A percentile compares a stretch with the other conserved stretches of the same genome.
phyloP scores from a whole-genome alignment of 2,329 filamentous ascomycete species.

The Zymoseptoria tritici region DNA sequence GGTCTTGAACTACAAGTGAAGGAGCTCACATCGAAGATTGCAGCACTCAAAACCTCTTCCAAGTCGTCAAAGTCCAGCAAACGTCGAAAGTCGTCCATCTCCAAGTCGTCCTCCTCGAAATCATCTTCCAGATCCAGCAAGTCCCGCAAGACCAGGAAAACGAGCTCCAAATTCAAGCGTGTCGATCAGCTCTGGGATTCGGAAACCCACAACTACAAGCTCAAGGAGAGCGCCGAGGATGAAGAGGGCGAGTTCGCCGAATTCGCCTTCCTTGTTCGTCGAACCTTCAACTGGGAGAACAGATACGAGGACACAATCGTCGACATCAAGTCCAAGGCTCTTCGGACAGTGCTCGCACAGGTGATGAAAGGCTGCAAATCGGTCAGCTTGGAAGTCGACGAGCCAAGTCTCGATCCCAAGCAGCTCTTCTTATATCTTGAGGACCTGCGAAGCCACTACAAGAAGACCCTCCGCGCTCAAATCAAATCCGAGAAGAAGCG shows the following conservation, averaged over 20 bases:
- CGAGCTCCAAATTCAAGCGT: constrained; percentile 58
- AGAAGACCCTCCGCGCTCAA: constrained; percentile 57
- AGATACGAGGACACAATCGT: constrained; percentile 68
- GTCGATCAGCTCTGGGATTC: constrained; percentile 56
- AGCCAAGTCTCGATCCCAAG: constrained; percentile 53
- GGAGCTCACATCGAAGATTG: constrained; percentile 15
- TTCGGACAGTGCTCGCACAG: constrained; percentile 63
- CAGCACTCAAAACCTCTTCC: constrained; percentile 12
- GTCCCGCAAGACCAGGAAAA: constrained; percentile 11
- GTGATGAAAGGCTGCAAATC: constrained; percentile 72
- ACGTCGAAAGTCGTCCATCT: constrained; percentile 16
- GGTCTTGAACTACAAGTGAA: constrained; percentile 14
- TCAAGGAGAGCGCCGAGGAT: constrained; percentile 59
- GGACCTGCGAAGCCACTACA: constrained; percentile 56
- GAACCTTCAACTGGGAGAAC: constrained; percentile 77
- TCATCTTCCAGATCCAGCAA: constrained; percentile 14
- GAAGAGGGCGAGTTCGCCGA: constrained; percentile 65
- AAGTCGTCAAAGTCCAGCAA: constrained; percentile 11
- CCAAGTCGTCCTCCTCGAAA: constrained; percentile 2
- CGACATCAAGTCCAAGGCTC: constrained; percentile 75
- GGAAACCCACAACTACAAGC: constrained; percentile 57
- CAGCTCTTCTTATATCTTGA: constrained; percentile 59
- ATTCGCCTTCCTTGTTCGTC: constrained; percentile 74
- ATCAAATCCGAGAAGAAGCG: constrained; percentile 53
- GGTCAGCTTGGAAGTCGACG: constrained; percentile 72